These are phyloP conservation scores for Pseudogymnoascus sp. DNA, from an alignment of 2,329 filamentous ascomycete species.

Conservation along the genomic window DNA sequence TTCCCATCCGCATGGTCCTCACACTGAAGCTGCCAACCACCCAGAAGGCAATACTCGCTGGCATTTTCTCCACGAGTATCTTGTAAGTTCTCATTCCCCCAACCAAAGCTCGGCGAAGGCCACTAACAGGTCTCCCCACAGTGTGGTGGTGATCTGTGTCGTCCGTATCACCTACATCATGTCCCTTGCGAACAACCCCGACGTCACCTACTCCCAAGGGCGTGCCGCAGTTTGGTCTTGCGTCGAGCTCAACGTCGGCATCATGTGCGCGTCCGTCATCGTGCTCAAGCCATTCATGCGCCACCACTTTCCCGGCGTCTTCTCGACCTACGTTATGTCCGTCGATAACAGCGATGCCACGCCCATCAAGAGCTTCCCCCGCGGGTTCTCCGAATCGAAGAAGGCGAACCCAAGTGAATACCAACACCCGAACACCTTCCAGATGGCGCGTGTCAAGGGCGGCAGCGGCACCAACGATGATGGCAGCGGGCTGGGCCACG, in stretches of 20 bases:
- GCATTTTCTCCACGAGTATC: constrained; percentile 4
- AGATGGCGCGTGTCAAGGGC: constrained; percentile 1
- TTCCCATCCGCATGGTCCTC: constrained; percentile 1
- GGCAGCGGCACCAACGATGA: background rate
- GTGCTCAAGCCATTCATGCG: constrained; percentile 5
- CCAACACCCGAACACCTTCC: background rate
- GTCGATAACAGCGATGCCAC: background rate
- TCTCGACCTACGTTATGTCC: background rate
- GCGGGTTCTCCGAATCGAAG: background rate
- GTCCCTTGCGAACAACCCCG: constrained; percentile 5
- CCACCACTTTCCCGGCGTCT: constrained; percentile 8
- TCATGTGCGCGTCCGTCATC: background rate
- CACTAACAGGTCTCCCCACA: background rate
- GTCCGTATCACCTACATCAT: constrained; percentile 9
- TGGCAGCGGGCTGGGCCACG: background rate
- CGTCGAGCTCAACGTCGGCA: constrained; percentile 9
- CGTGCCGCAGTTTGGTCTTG: constrained; percentile 1
- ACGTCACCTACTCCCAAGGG: constrained; percentile 9
- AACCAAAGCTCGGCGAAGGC: background rate
- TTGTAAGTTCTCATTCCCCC: background rate
- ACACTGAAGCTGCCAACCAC: background rate
- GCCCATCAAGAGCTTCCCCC: background rate
- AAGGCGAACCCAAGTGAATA: constrained; percentile 1
- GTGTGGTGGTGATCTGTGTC: constrained; percentile 1
- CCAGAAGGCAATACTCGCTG: background rate